A percentile compares a stretch with the other conserved stretches of the same genome.
Conservation (phyloP, 2,329 filamentous ascomycete species). For the Sclerotinia borealis region DNA sequence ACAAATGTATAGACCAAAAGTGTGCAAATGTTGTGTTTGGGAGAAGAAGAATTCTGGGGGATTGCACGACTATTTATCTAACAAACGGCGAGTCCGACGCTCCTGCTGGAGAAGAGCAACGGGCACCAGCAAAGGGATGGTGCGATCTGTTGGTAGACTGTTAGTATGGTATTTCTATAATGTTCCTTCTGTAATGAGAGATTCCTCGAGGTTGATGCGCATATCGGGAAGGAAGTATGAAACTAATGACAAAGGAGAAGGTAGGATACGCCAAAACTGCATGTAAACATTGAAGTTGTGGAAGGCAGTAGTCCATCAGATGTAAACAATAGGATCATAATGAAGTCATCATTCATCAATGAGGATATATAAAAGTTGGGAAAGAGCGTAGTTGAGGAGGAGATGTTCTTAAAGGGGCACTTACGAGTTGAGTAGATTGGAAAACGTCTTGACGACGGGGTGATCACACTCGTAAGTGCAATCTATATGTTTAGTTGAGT, state of each 20-base stretch:
- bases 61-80: constrained; percentile 40
- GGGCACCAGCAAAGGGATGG: constrained; percentile 94
- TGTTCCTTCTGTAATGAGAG: not conserved
- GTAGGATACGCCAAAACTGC: not conserved
- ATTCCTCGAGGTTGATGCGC: not conserved
- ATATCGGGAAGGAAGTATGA: not conserved
- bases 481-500: constrained; percentile 21
- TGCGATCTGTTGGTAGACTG: constrained; percentile 58
- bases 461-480: constrained; percentile 32
- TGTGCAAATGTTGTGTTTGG: constrained; percentile 9
- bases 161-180: constrained; percentile 4
- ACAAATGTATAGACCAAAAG: constrained; percentile 10
- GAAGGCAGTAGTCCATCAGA: not conserved
- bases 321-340: not conserved
- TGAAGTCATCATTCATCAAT: not conserved
- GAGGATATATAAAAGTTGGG: not conserved
- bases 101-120: constrained; percentile 84
- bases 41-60: constrained; percentile 7
- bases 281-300: not conserved
- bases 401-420: constrained; percentile 33
- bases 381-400: not conserved
- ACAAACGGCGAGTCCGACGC: constrained; percentile 63
- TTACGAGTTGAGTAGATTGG: constrained; percentile 95
- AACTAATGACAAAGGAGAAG: not conserved
- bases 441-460: constrained; percentile 87